A percentile compares a stretch with the other conserved stretches of the same genome.
phyloP scores from a whole-genome alignment of 305 asterid genomes.

The Plantago rigida region DNA sequence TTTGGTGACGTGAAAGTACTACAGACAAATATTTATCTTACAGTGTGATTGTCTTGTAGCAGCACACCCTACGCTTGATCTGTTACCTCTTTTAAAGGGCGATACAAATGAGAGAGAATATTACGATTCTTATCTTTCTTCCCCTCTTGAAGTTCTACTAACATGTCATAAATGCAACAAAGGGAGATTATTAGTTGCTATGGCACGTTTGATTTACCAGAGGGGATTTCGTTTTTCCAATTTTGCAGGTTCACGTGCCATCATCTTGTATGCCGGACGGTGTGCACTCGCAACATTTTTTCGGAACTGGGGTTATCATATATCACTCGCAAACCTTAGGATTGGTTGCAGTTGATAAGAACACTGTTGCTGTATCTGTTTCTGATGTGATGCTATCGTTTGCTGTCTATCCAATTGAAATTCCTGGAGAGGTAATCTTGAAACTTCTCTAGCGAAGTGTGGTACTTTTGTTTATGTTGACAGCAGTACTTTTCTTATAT shows the following conservation, averaged over 20 bases:
- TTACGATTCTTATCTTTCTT: too few relatives aligned
- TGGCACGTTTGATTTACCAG: conserved; percentile 10
- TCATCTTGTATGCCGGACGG: conserved; percentile 98
- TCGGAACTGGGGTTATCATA: conserved; percentile 88
- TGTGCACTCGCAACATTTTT: conserved; percentile 94
- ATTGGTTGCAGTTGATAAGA: conserved; percentile 89
- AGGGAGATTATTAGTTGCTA: background rate
- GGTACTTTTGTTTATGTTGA: conserved; percentile 23
- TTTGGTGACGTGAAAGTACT: too few relatives aligned
- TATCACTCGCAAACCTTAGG: conserved; percentile 90
- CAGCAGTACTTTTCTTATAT: conserved; percentile 21
- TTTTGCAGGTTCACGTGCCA: conserved; percentile 90
- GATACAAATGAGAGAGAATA: too few relatives aligned
- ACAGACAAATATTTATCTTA: too few relatives aligned
- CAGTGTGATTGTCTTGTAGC: too few relatives aligned
- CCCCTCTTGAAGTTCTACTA: too few relatives aligned
- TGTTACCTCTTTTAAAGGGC: too few relatives aligned
- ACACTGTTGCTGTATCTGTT: conserved; percentile 88
- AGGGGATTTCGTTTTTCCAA: conserved; percentile 15
- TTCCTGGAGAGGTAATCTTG: conserved; percentile 80
- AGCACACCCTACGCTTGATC: too few relatives aligned
- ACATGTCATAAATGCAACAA: background rate
- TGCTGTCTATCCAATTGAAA: conserved; percentile 98
- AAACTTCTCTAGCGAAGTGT: conserved; percentile 21
- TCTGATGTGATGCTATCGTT: conserved; percentile 97